Evolutionary conservation across 768 basidiomycete species (phyloP), one percentile per base, ranked within the genome.

Genomic region (Suillus spraguei): DNA sequence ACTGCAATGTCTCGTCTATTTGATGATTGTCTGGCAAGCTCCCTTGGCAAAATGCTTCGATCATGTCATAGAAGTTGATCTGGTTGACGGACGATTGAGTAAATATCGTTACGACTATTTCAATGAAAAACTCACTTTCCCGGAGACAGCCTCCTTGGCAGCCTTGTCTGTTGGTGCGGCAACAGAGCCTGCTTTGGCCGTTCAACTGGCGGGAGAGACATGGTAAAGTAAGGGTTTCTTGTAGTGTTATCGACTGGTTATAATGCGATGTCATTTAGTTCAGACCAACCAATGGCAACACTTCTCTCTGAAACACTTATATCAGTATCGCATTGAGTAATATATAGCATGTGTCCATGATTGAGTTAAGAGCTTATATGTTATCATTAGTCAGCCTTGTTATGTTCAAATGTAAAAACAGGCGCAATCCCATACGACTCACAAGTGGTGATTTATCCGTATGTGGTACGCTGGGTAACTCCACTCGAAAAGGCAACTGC

Each of bases 1-100:
- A 94, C 60, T 78, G 75, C 62, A 97, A 81, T 2, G 88, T 84
- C 22, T 81, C 69, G 77, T 93, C 88, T 68, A 96, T 90, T 76
- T 97, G 95, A 13, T 74, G 69, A 78, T 95, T 95, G 62, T 89
- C 81, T 9, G 94, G 95, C 72, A 92, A 80, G 62, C 88, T 87
- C 28, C 91, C 92, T 59, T 87, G 81, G 54, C 91, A 83, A 71
- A 97, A 86, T 0, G 94, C 95, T 67, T 90, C 80, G 64, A 97
- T 81, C 61, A 91, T 86, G 67, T 90, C 92, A 70, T 89, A 96
- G 52, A 97, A 78, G 60, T 86, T 86, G 61, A 97, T 81, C 86
- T 87, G 17, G 60, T 63, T 3, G 55, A 4, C 16, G 2, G 10
- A 22, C 38, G 14, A 63, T 39, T 39, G 39, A 58, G 22, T 14